Conservation (phyloP, 805 yeast species). For the Schwanniomyces occidentalis region DNA sequence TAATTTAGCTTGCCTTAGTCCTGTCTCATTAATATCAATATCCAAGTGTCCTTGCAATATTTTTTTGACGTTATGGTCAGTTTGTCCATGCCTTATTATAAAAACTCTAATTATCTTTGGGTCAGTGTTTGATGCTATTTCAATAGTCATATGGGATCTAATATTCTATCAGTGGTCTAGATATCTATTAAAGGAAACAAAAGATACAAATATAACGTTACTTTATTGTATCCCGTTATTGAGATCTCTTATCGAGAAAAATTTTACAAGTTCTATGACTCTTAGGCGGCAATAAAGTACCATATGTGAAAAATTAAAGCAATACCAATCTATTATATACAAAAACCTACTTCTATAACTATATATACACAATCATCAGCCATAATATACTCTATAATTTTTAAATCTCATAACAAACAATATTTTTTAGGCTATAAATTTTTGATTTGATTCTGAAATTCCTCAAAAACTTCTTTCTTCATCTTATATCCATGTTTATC, state of each 20-base stretch:
- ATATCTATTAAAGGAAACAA: too few species aligned
- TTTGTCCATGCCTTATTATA: slow-evolving; percentile 82
- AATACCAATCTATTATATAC: neutral
- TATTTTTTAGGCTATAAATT: neutral
- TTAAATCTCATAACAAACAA: too few species aligned
- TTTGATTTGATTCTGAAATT: slow-evolving; percentile 15
- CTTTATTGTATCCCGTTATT: too few species aligned
- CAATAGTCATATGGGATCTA: slow-evolving; percentile 7
- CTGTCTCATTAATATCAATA: slow-evolving; percentile 61
- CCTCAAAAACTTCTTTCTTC: slow-evolving; percentile 56
- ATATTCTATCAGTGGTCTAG: too few species aligned
- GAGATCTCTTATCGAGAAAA: too few species aligned
- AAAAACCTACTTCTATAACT: too few species aligned
- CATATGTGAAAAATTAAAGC: neutral
- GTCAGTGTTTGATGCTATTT: slow-evolving; percentile 31
- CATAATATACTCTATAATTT: too few species aligned
- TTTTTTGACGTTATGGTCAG: slow-evolving; percentile 66
- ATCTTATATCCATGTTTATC: slow-evolving; percentile 67
- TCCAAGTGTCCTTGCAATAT: slow-evolving; percentile 80
- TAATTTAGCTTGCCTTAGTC: slow-evolving; percentile 57
- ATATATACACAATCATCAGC: too few species aligned
- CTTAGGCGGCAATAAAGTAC: too few species aligned
- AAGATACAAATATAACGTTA: too few species aligned
- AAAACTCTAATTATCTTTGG: slow-evolving; percentile 48
- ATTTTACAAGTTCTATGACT: too few species aligned